Evolutionary conservation across 2,329 filamentous ascomycete species (phyloP).

Genomic region (Curvularia sp.): DNA sequence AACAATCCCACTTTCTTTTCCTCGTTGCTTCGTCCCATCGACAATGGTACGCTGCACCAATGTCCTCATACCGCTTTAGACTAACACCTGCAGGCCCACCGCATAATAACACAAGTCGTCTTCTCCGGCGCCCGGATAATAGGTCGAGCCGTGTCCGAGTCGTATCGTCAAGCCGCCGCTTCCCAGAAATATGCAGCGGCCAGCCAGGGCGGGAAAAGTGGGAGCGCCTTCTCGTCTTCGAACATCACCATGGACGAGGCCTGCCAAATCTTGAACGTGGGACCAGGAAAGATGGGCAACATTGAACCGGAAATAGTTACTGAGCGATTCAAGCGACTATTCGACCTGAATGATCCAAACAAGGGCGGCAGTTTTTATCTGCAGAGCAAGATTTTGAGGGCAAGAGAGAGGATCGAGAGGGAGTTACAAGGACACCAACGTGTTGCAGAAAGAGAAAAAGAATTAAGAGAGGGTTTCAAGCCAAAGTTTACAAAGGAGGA

Average conservation of each 20-base stretch:
- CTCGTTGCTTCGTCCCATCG: background rate
- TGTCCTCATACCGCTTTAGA: conserved; percentile 6
- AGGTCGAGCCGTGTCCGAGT: conserved; percentile 89
- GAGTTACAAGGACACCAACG: conserved; percentile 78
- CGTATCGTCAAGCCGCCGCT: conserved; percentile 93
- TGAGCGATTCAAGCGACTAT: conserved; percentile 90
- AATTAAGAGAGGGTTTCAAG: conserved; percentile 86
- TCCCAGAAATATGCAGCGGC: conserved; percentile 82
- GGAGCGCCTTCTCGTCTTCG: conserved; percentile 62
- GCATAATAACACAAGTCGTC: conserved; percentile 92
- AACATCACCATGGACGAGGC: conserved; percentile 95
- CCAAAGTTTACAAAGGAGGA: conserved; percentile 90
- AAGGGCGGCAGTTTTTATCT: conserved; percentile 98
- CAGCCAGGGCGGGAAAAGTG: conserved; percentile 64
- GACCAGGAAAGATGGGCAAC: conserved; percentile 80
- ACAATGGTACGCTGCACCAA: conserved; percentile 37
- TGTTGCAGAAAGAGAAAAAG: conserved; percentile 75
- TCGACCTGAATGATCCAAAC: conserved; percentile 91
- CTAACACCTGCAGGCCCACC: conserved; percentile 74
- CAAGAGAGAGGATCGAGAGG: conserved; percentile 88
- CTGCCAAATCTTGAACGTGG: conserved; percentile 95
- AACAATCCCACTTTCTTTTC: background rate
- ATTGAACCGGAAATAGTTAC: conserved; percentile 80
- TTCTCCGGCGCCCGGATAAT: conserved; percentile 89
- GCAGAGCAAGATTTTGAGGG: conserved; percentile 93